phyloP scores from a whole-genome alignment of 2,329 filamentous ascomycete species.

The Paracamarosporium sp. region DNA sequence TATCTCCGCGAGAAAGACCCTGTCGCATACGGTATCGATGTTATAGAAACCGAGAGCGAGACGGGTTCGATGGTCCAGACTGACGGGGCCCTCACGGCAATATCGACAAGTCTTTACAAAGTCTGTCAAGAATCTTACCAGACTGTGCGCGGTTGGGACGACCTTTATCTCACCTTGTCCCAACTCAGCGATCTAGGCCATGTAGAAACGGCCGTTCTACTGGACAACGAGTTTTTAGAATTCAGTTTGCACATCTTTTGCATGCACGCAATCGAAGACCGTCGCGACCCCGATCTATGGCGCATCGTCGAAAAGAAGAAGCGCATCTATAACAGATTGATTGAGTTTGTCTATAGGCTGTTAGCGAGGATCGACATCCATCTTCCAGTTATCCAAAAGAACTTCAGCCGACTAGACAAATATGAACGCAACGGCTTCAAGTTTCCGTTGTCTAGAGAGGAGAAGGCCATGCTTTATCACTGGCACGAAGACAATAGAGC shows the following conservation, averaged over 20 bases:
- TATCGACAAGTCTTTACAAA: constrained; percentile 25
- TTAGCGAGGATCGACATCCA: constrained; percentile 36
- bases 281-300: constrained; percentile 30
- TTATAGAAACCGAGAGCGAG: constrained; percentile 36
- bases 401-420: constrained; percentile 19
- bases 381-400: constrained; percentile 14
- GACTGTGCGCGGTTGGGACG: constrained; percentile 42
- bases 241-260: constrained; percentile 38
- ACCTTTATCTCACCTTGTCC: constrained; percentile 40
- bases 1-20: constrained; percentile 42
- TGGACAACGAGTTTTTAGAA: constrained; percentile 33
- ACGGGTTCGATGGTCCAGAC: constrained; percentile 15
- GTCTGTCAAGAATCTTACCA: constrained; percentile 31
- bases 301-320: constrained; percentile 40
- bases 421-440: constrained; percentile 28
- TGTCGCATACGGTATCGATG: constrained; percentile 31
- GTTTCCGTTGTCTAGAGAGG: constrained; percentile 35
- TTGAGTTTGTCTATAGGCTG: constrained; percentile 35
- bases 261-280: constrained; percentile 29
- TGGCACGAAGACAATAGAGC: constrained; percentile 40
- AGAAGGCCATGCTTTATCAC: constrained; percentile 26
- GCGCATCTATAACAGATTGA: constrained; percentile 37
- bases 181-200: constrained; percentile 37
- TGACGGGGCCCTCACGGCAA: constrained; percentile 24
- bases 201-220: constrained; percentile 32